Evolutionary conservation across 2,329 filamentous ascomycete species (phyloP).

Genomic region (Exophiala sp.): DNA sequence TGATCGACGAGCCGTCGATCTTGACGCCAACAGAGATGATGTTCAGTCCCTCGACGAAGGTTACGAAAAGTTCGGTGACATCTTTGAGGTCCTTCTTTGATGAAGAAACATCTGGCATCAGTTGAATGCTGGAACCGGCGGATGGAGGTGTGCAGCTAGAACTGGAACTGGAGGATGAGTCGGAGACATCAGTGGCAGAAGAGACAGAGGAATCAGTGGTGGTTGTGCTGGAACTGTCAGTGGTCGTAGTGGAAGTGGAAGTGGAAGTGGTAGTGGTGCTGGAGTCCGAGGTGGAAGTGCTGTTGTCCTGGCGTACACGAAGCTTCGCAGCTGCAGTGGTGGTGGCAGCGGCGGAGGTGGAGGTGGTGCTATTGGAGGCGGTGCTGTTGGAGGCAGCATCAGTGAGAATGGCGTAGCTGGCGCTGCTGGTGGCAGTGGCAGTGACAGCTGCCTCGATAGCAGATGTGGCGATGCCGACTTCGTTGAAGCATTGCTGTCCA

Average conservation of each 20-base stretch:
- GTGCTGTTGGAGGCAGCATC: neutral
- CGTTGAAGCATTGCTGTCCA: conserved; percentile 18
- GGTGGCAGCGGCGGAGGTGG: conserved; percentile 1
- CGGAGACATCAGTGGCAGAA: neutral
- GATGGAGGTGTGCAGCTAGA: conserved; percentile 13
- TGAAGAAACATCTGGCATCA: conserved; percentile 23
- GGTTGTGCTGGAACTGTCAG: neutral
- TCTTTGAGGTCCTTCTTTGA: conserved; percentile 14
- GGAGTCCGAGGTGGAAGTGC: neutral
- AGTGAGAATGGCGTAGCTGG: conserved; percentile 5
- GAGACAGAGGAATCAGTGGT: neutral
- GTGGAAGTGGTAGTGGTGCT: neutral
- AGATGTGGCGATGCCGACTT: conserved; percentile 10
- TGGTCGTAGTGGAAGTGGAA: neutral
- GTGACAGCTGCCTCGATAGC: neutral
- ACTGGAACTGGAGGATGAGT: conserved; percentile 1
- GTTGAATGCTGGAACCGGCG: conserved; percentile 19
- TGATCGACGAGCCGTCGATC: conserved; percentile 1
- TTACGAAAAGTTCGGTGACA: conserved; percentile 19
- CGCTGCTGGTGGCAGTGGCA: neutral
- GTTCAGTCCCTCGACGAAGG: conserved; percentile 26
- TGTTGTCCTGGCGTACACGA: neutral
- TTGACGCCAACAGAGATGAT: conserved; percentile 17
- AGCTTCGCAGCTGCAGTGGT: neutral
- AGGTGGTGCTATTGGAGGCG: neutral